phyloP scores from a whole-genome alignment of 257 asterid species.

The Jaltomata sinuosa region DNA sequence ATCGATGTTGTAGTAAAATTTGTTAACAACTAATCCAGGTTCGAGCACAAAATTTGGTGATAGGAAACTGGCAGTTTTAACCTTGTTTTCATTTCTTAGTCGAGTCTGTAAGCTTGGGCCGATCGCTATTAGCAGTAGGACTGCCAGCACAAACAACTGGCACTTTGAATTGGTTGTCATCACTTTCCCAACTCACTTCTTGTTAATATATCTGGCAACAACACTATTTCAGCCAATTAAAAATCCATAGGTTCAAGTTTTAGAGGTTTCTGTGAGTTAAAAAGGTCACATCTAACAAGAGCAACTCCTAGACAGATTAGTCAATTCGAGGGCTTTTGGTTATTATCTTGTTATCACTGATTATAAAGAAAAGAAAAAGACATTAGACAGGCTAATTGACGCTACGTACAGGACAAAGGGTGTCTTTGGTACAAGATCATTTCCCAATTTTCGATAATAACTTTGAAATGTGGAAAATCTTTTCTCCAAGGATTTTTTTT shows the following conservation, averaged over 20 bases:
- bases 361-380: neutral
- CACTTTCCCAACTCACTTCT: neutral
- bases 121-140: conserved; percentile 7
- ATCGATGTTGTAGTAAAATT: conserved; percentile 33
- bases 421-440: neutral
- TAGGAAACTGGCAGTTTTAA: conserved; percentile 40
- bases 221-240: neutral
- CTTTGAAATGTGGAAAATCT: neutral
- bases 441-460: neutral
- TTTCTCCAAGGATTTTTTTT: neutral
- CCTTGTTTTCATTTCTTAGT: conserved; percentile 10
- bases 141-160: conserved; percentile 13
- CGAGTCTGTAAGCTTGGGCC: conserved; percentile 17
- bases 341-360: neutral
- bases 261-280: neutral
- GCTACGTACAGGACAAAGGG: neutral
- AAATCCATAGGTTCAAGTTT: neutral
- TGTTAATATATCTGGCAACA: neutral
- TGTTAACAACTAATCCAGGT: conserved; percentile 54
- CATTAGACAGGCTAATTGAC: neutral
- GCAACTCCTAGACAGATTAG: neutral
- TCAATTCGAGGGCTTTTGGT: neutral
- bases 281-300: neutral
- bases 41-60: conserved; percentile 53
- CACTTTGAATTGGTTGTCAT: conserved; percentile 14